These are phyloP conservation scores for Avena insularis DNA, from an alignment of 176 grass and related monocot species.

Conservation along the genomic window DNA sequence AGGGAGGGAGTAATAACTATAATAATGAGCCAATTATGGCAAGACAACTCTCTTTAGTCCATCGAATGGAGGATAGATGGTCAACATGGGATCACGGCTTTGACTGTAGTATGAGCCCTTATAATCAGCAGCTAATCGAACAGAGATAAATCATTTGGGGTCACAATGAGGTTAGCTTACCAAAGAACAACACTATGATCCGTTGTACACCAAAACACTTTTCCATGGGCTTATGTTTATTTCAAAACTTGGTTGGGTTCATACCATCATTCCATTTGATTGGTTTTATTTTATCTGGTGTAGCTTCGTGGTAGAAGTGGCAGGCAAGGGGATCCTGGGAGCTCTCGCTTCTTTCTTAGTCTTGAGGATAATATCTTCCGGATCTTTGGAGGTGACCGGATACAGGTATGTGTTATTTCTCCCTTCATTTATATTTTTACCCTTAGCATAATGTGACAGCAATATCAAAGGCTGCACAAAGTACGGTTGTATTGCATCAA, in stretches of 20 bases:
- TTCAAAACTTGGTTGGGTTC: conserved; percentile 4
- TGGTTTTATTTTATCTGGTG: conserved; percentile 48
- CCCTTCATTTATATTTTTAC: conserved; percentile 15
- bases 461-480: conserved; percentile 6
- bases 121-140: conserved; percentile 5
- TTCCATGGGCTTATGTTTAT: not conserved
- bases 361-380: conserved; percentile 98
- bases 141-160: not conserved
- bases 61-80: not conserved
- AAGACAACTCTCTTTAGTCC: not conserved
- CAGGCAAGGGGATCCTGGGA: conserved; percentile 96
- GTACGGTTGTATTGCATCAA: conserved; percentile 24
- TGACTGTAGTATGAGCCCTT: conserved; percentile 1
- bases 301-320: conserved; percentile 97
- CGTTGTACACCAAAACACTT: conserved; percentile 9
- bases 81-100: not conserved
- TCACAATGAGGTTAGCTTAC: conserved; percentile 14
- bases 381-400: conserved; percentile 96
- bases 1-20: conserved; percentile 14
- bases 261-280: conserved; percentile 29
- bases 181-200: conserved; percentile 5
- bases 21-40: not conserved
- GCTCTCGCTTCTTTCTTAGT: conserved; percentile 98
- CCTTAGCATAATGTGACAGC: conserved; percentile 25
- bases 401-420: conserved; percentile 75